Percentiles rank a stretch among this genome's conserved stretches.
Evolutionary conservation across 495 filamentous ascomycete species (phyloP).

Genomic region (Lophiotrema nucula): DNA sequence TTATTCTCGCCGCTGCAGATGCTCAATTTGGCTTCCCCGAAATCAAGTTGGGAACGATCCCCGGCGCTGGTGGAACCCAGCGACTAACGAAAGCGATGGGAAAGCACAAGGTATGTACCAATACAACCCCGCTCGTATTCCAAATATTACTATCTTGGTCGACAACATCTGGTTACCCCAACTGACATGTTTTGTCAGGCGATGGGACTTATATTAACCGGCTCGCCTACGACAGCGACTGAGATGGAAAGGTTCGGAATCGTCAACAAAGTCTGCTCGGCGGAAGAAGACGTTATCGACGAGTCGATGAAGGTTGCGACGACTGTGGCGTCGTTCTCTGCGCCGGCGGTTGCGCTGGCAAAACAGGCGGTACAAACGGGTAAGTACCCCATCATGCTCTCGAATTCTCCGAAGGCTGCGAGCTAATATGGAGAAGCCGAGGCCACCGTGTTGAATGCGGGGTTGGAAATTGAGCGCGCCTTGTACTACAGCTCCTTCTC

Average conservation of each 20-base stretch:
- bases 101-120: constrained; percentile 36
- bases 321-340: constrained; percentile 15
- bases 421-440: constrained; percentile 13
- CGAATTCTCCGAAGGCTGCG: background rate
- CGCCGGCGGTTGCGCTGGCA: constrained; percentile 14
- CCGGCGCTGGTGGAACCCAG: constrained; percentile 48
- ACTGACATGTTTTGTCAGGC: constrained; percentile 24
- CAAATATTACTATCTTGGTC: background rate
- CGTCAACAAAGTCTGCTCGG: constrained; percentile 16
- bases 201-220: constrained; percentile 27
- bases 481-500: constrained; percentile 25
- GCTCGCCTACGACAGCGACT: constrained; percentile 1
- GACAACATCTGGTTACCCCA: background rate
- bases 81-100: constrained; percentile 44
- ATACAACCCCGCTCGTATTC: background rate
- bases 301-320: constrained; percentile 12
- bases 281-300: constrained; percentile 15
- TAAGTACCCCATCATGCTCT: too few species aligned
- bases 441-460: constrained; percentile 16
- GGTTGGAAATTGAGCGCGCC: constrained; percentile 20
- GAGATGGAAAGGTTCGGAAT: constrained; percentile 27
- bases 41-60: constrained; percentile 47
- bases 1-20: constrained; percentile 41
- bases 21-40: constrained; percentile 47
- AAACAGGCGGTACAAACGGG: constrained; percentile 21